Conservation (phyloP, 352 stramenopile genomes). For the Pythium coloratum region DNA sequence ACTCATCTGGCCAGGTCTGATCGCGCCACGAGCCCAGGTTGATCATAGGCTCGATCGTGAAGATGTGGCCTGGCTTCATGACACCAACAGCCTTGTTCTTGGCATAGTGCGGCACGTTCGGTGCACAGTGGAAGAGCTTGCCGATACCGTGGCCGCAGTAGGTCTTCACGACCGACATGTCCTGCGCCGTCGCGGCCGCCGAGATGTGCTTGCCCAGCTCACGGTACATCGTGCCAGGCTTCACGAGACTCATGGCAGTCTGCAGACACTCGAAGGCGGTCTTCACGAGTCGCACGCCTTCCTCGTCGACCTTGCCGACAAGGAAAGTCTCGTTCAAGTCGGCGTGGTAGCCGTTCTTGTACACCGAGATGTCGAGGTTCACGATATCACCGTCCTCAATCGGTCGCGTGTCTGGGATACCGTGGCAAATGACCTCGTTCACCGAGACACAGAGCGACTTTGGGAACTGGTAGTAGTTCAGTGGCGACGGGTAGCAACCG, state of each 20-base stretch:
- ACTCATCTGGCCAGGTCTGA: conserved; percentile 97
- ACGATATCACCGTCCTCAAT: conserved; percentile 97
- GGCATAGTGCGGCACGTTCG: conserved; percentile 97
- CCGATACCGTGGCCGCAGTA: conserved; percentile 99
- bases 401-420: conserved; percentile 95
- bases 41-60: conserved; percentile 99
- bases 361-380: conserved; percentile 98
- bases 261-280: conserved; percentile 94
- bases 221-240: conserved; percentile 94
- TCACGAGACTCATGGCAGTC: conserved; percentile 86
- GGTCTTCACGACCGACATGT: conserved; percentile 95
- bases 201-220: conserved; percentile 96
- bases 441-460: conserved; percentile 92
- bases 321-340: conserved; percentile 99
- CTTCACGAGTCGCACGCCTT: conserved; percentile 90
- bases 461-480: conserved; percentile 98
- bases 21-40: conserved; percentile 93
- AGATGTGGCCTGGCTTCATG: conserved; percentile 98
- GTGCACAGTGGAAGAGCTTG: conserved; percentile 95
- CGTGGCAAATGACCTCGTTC: conserved; percentile 97
- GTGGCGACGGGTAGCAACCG: conserved; percentile 94
- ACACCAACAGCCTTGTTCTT: conserved; percentile 98
- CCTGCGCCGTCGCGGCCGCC: conserved; percentile 76
- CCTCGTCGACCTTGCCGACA: conserved; percentile 95
- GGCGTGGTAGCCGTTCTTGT: conserved; percentile 96